Conservation (phyloP, 148 eudicot genomes). For the Nyssa sinensis region DNA sequence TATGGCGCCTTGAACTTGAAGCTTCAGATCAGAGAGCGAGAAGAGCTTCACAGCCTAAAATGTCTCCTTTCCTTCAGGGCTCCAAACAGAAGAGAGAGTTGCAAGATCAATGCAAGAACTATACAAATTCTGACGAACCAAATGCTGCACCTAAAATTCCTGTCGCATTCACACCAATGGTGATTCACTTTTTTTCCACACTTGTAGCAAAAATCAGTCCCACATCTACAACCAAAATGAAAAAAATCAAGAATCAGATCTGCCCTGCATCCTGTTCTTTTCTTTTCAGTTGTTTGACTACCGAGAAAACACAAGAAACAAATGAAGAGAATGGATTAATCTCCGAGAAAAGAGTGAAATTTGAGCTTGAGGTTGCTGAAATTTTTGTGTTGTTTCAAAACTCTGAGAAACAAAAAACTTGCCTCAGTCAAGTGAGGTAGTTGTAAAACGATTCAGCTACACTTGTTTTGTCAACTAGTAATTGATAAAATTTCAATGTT, state of each 20-base stretch:
- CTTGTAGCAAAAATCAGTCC: slow-evolving; percentile 43
- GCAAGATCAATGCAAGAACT: slow-evolving; percentile 3
- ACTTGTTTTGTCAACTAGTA: no score
- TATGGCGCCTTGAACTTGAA: not conserved
- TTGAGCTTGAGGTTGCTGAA: not conserved
- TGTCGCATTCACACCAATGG: slow-evolving; percentile 36
- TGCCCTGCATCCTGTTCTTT: not conserved
- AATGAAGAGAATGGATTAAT: not conserved
- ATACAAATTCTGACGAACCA: slow-evolving; percentile 15
- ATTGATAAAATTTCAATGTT: not conserved
- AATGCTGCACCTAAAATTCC: slow-evolving; percentile 19
- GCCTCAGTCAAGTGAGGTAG: no score
- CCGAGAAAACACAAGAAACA: not conserved
- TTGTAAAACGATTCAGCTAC: no score
- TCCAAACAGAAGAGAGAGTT: not conserved
- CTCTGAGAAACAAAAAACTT: no score
- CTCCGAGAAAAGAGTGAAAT: not conserved
- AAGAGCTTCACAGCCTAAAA: not conserved
- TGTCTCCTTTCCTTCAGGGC: not conserved
- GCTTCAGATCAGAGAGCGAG: not conserved
- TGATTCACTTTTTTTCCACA: slow-evolving; percentile 36
- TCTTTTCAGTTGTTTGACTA: not conserved
- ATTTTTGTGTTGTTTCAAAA: not conserved
- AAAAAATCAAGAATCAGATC: not conserved
- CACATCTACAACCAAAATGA: slow-evolving; percentile 30